Evolutionary conservation across 805 yeast species (phyloP).

Genomic region (Candida parachauliodes): DNA sequence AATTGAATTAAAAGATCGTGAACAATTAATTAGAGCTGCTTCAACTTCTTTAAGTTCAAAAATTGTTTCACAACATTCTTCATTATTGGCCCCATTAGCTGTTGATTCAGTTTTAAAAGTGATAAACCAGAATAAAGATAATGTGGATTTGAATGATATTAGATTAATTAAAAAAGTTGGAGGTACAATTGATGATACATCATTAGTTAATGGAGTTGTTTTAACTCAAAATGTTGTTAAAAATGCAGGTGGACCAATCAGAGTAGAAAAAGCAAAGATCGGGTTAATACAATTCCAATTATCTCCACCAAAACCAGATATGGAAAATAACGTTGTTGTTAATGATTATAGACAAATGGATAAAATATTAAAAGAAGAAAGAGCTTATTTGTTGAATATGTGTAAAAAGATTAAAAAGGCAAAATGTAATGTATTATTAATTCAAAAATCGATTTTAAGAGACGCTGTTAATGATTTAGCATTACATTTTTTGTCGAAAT

Average conservation of each 20-base stretch:
- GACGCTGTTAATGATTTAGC: conserved; percentile 95
- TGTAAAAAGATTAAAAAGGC: conserved; percentile 96
- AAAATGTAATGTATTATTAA: conserved; percentile 86
- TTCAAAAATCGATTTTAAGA: conserved; percentile 89
- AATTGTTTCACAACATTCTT: conserved; percentile 90
- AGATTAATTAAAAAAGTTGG: conserved; percentile 91
- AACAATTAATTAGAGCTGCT: conserved; percentile 86
- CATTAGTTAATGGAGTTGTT: conserved; percentile 88
- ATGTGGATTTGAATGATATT: conserved; percentile 84
- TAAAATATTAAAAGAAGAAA: conserved; percentile 94
- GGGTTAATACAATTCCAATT: conserved; percentile 91
- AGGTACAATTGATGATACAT: conserved; percentile 96
- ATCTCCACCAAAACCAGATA: conserved; percentile 95
- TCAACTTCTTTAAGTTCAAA: conserved; percentile 90
- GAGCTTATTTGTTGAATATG: conserved; percentile 89
- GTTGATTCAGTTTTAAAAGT: conserved; percentile 90
- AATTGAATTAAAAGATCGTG: conserved; percentile 76
- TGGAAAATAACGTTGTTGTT: conserved; percentile 96
- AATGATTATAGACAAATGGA: conserved; percentile 99
- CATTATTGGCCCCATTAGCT: conserved; percentile 83
- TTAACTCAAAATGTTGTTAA: conserved; percentile 87
- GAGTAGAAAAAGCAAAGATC: conserved; percentile 90
- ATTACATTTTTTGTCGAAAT: conserved; percentile 87
- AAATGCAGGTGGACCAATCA: conserved; percentile 90
- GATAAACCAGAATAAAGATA: conserved; percentile 52